phyloP scores from a whole-genome alignment of 306 rosid species.

The Trifolium pratense region DNA sequence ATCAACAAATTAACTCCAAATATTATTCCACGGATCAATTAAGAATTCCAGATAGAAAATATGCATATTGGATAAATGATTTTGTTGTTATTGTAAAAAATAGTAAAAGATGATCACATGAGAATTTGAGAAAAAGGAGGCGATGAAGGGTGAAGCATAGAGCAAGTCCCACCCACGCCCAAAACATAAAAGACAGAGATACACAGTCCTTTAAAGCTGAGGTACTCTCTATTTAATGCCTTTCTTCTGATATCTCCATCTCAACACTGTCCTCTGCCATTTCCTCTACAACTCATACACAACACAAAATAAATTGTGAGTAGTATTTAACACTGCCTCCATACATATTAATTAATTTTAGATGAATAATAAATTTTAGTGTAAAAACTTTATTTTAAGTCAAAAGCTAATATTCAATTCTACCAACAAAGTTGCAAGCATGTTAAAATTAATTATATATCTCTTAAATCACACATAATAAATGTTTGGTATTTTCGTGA shows the following conservation, averaged over 20 bases:
- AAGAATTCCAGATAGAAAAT: background rate
- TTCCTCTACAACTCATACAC: conserved; percentile 23
- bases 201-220: conserved; percentile 26
- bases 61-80: background rate
- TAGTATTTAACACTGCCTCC: too few species aligned
- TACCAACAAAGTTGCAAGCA: too few species aligned
- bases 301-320: too few species aligned
- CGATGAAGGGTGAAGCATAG: background rate
- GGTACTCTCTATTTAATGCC: conserved; percentile 34
- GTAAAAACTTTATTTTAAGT: too few species aligned
- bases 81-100: conserved; percentile 11
- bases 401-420: too few species aligned
- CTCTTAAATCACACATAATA: too few species aligned
- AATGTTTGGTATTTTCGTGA: too few species aligned
- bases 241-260: conserved; percentile 16
- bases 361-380: too few species aligned
- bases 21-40: background rate
- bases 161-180: conserved; percentile 48
- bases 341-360: too few species aligned
- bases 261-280: conserved; percentile 25
- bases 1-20: background rate
- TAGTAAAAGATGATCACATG: background rate
- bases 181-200: conserved; percentile 33
- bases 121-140: conserved; percentile 12
- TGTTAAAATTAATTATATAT: too few species aligned